Conservation (phyloP, 2,329 filamentous ascomycete genomes). For the Pseudocercospora pini-densiflorae region DNA sequence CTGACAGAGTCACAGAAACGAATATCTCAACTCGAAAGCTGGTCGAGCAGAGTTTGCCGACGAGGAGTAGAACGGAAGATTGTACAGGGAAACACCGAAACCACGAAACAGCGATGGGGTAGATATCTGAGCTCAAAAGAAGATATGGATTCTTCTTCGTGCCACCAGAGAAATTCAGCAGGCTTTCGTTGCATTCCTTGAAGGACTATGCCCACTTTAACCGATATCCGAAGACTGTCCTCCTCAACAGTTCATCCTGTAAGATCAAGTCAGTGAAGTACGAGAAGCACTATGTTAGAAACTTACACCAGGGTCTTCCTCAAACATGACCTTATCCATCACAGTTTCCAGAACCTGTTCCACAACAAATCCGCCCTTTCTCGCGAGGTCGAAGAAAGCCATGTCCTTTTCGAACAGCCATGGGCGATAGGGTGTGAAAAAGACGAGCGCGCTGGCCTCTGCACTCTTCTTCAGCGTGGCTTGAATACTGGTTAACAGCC, state of each 20-base stretch:
- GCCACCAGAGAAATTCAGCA: not conserved
- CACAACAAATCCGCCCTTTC: slow-evolving; percentile 72
- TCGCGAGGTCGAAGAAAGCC: slow-evolving; percentile 80
- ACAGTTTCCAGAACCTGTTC: slow-evolving; percentile 80
- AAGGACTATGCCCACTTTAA: slow-evolving; percentile 62
- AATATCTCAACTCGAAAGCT: slow-evolving; percentile 80
- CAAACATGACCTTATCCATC: slow-evolving; percentile 87
- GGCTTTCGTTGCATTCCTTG: not conserved
- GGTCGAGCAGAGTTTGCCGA: slow-evolving; percentile 62
- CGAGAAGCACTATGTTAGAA: slow-evolving; percentile 1
- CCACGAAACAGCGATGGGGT: slow-evolving; percentile 2
- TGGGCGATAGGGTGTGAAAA: slow-evolving; percentile 92
- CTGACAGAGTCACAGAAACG: slow-evolving; percentile 61
- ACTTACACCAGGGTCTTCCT: slow-evolving; percentile 77
- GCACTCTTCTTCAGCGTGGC: slow-evolving; percentile 63
- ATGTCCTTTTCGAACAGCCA: slow-evolving; percentile 87
- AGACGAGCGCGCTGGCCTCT: slow-evolving; percentile 74
- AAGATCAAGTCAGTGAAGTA: not conserved
- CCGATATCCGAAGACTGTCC: slow-evolving; percentile 81
- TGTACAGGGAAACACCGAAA: not conserved
- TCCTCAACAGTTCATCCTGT: slow-evolving; percentile 74
- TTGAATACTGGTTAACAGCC: slow-evolving; percentile 73
- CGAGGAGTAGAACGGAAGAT: slow-evolving; percentile 41
- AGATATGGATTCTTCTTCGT: not conserved
- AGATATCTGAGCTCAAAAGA: slow-evolving; percentile 6